These are phyloP conservation scores for Ogataea wickerhamii DNA, from an alignment of 805 yeast genomes.

Conservation along the genomic window DNA sequence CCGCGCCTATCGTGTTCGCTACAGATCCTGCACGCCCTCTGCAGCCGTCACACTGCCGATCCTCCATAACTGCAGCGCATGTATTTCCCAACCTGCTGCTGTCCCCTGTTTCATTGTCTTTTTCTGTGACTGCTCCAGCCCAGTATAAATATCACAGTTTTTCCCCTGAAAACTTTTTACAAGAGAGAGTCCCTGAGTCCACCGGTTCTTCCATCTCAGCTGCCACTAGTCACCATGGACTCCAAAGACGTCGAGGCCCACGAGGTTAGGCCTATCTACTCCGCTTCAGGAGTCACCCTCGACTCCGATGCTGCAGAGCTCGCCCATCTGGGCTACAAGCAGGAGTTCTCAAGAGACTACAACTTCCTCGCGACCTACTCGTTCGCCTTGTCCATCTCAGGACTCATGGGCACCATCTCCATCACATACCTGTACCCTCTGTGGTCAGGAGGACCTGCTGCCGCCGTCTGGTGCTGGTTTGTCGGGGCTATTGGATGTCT, in stretches of 20 bases:
- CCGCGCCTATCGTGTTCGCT: too few relatives aligned
- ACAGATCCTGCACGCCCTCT: too few relatives aligned
- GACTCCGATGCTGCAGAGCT: conserved; percentile 33
- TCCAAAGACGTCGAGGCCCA: conserved; percentile 19
- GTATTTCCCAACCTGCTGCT: too few relatives aligned
- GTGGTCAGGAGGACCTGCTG: conserved; percentile 58
- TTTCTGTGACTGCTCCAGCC: too few relatives aligned
- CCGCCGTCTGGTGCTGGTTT: conserved; percentile 62
- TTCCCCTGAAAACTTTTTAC: too few relatives aligned
- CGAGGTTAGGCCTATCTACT: conserved; percentile 13
- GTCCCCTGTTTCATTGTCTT: too few relatives aligned
- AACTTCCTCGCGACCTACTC: conserved; percentile 60
- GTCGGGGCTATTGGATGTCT: conserved; percentile 52
- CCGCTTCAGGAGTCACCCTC: conserved; percentile 21
- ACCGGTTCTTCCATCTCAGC: too few relatives aligned
- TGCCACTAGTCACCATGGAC: conserved; percentile 7
- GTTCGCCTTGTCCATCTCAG: conserved; percentile 62
- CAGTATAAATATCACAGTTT: too few relatives aligned
- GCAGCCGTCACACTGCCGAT: too few relatives aligned
- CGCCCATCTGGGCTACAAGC: conserved; percentile 54
- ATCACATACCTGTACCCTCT: conserved; percentile 49
- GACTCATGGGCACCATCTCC: conserved; percentile 59
- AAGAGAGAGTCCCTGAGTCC: too few relatives aligned
- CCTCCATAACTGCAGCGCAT: too few relatives aligned
- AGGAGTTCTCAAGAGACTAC: conserved; percentile 56